A percentile compares a stretch with the other conserved stretches of the same genome.
phyloP scores from a whole-genome alignment of 2,329 filamentous ascomycete species.

The Alternaria burnsii region DNA sequence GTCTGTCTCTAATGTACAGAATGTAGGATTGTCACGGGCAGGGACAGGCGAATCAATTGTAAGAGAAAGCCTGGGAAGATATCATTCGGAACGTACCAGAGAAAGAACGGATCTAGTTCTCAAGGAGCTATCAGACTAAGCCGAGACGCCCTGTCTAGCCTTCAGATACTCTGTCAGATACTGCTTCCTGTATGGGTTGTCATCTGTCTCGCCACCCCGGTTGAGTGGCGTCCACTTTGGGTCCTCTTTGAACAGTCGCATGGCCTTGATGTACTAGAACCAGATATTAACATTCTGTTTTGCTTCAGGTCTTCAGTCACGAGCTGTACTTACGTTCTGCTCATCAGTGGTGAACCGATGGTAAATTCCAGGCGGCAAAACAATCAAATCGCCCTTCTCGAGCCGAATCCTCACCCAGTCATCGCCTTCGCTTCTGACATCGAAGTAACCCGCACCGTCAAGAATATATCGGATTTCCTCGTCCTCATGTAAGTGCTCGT shows the following conservation, averaged over 20 bases:
- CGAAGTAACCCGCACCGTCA: slow-evolving; percentile 89
- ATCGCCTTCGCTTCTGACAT: slow-evolving; percentile 83
- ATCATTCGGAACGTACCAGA: background rate
- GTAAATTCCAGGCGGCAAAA: slow-evolving; percentile 94
- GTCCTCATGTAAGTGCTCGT: slow-evolving; percentile 96
- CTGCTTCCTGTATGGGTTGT: slow-evolving; percentile 77
- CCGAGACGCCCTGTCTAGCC: slow-evolving; percentile 28
- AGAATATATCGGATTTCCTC: slow-evolving; percentile 97
- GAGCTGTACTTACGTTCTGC: slow-evolving; percentile 72
- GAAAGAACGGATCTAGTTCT: background rate
- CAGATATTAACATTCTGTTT: slow-evolving; percentile 24
- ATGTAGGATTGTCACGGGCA: background rate
- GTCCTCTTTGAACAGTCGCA: slow-evolving; percentile 97
- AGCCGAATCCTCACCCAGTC: slow-evolving; percentile 88
- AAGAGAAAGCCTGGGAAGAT: background rate
- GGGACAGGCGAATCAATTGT: no score
- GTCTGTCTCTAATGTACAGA: background rate
- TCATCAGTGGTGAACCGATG: slow-evolving; percentile 96
- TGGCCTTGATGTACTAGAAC: slow-evolving; percentile 86
- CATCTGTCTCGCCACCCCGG: slow-evolving; percentile 77
- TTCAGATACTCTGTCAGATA: slow-evolving; percentile 80
- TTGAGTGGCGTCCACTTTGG: slow-evolving; percentile 98
- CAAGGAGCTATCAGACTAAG: background rate
- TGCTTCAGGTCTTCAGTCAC: background rate
- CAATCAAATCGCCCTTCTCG: slow-evolving; percentile 88